Base-by-base conservation (phyloP, 164 flowering plant genomes). In the Aristolochia fimbriata region DNA sequence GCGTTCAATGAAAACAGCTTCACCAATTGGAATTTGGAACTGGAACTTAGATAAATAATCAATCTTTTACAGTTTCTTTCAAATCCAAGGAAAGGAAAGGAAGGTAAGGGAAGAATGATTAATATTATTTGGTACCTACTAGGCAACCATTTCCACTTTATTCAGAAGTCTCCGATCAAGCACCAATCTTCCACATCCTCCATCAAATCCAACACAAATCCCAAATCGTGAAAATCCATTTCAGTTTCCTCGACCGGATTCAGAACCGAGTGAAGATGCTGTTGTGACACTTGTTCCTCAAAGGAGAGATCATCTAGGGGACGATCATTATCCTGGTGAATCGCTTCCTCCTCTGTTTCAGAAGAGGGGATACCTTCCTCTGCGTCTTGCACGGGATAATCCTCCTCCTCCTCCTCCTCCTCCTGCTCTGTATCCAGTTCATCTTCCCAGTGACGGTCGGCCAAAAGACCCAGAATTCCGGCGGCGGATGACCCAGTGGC, bases 171-270 rank as follows among this genome's bases (percentile, higher is more conserved):
- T 55, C 61, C 81, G 45, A 83, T 83, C 48, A 85, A 33, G 67
- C 86, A 85, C 91, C 88, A 85, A 50, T 63, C 81, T 37, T 80
- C 81, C 51, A 78, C 87, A 17, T 53, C 88, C 45, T 74, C 87
- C 14, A 53, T 62, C 47, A 65, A 70, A 16, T 75, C 81, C 69
- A 71, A 61, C 59, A 71, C 67, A 53, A 74, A 67, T 25, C 75
- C 87, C 25, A 81, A 71, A n/a, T 79, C 79, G 63, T 70, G 70
- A 13, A 70, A 80, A 19, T 78, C 65, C 76, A 74, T 62, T n/a
- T 45, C 30, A 55, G 13, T 22, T 23, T 52, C 17, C 30, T 3
- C 8, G 3, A n/a, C 15, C 56, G 15, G 13, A 13, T 5, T 20
- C 15, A 9, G 56, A 52, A 9, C 23, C 30, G 27, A 22, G 14